Evolutionary conservation across 495 filamentous ascomycete genomes (phyloP).

Genomic region (Entonaema liquescens): DNA sequence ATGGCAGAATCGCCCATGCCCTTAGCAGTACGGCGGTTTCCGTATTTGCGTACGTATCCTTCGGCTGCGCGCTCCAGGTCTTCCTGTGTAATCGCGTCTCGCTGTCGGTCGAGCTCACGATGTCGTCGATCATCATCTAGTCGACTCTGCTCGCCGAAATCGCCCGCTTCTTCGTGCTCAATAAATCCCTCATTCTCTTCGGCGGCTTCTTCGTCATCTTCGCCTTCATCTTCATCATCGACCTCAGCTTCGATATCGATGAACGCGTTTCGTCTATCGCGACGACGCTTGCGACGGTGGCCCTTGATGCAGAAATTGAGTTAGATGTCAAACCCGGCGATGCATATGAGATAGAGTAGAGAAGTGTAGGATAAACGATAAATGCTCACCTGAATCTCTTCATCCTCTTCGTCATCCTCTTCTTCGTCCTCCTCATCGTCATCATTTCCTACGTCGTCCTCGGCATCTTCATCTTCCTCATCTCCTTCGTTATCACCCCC

Average conservation of each 20-base stretch:
- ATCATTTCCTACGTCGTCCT: conserved; percentile 57
- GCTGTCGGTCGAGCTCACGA: conserved; percentile 90
- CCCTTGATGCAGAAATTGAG: conserved; percentile 56
- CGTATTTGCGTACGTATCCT: conserved; percentile 83
- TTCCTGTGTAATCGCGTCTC: conserved; percentile 82
- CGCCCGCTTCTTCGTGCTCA: conserved; percentile 88
- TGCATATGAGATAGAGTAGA: conserved; percentile 4
- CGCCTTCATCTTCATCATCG: conserved; percentile 91
- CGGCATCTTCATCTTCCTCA: conserved; percentile 60
- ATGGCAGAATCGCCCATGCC: conserved; percentile 68
- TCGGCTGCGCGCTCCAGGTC: conserved; percentile 95
- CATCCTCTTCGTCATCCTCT: conserved; percentile 67
- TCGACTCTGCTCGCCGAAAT: conserved; percentile 80
- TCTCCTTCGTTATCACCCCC: conserved; percentile 54
- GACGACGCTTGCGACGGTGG: conserved; percentile 80
- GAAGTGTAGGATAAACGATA: neutral
- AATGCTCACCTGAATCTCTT: conserved; percentile 63
- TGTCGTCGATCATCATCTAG: conserved; percentile 91
- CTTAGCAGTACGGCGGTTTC: conserved; percentile 58
- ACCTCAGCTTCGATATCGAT: conserved; percentile 97
- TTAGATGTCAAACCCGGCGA: conserved; percentile 15
- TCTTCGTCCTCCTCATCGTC: conserved; percentile 62
- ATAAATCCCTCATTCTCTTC: conserved; percentile 85
- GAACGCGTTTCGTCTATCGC: conserved; percentile 78
- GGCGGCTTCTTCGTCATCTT: conserved; percentile 87